These are phyloP conservation scores for Lagenidium giganteum DNA, from an alignment of 352 stramenopile genomes.

Conservation along the genomic window DNA sequence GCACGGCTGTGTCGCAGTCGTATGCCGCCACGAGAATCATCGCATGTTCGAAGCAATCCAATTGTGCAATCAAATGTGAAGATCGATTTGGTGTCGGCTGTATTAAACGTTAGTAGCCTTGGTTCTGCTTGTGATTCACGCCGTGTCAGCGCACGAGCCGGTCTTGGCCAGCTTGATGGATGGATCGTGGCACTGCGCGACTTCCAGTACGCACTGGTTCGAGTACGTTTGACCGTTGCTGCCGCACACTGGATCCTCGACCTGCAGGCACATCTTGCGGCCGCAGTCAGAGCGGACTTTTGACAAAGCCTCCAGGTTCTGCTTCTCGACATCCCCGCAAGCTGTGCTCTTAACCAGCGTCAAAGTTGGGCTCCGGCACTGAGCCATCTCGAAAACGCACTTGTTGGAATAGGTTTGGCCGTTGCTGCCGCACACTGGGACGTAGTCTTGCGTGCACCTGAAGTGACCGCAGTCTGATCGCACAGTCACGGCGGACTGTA, in stretches of 20 bases:
- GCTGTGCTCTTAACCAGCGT: slow-evolving; percentile 32
- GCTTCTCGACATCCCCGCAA: slow-evolving; percentile 19
- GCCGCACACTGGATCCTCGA: slow-evolving; percentile 22
- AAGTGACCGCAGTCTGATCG: too few relatives aligned
- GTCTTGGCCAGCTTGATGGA: slow-evolving; percentile 10
- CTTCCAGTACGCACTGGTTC: slow-evolving; percentile 26
- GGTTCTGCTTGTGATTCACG: too few relatives aligned
- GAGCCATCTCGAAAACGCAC: slow-evolving; percentile 46
- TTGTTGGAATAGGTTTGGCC: slow-evolving; percentile 53
- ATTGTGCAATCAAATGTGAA: too few relatives aligned
- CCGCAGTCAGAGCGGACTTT: slow-evolving; percentile 30
- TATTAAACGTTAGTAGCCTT: too few relatives aligned
- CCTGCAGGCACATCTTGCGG: slow-evolving; percentile 27
- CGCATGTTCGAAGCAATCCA: too few relatives aligned
- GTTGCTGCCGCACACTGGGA: slow-evolving; percentile 57
- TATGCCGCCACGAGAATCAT: too few relatives aligned
- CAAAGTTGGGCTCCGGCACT: slow-evolving; percentile 31
- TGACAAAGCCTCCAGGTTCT: too few relatives aligned
- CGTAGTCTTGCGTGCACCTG: too few relatives aligned
- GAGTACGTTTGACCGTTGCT: slow-evolving; percentile 28
- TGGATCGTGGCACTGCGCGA: slow-evolving; percentile 20
- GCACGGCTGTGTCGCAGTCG: too few relatives aligned
- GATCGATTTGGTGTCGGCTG: too few relatives aligned
- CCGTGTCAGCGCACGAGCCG: slow-evolving; percentile 23
- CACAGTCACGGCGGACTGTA: too few relatives aligned